Percentiles rank a stretch among this genome's conserved stretches.
Conservation (phyloP, 1,139 yeast genomes). For the Hansenula lynferdii region DNA sequence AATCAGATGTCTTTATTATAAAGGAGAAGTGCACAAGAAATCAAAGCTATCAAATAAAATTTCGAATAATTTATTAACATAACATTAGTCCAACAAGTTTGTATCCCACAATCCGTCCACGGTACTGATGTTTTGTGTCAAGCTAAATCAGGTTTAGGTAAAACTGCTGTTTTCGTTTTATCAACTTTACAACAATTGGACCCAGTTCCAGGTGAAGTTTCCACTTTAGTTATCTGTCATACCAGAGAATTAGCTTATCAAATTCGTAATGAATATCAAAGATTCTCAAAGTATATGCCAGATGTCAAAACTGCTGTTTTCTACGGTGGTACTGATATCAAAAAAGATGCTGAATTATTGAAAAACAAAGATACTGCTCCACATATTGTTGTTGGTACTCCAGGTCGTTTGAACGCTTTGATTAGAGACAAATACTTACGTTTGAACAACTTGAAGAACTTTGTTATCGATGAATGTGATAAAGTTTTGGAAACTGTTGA, state of each 20-base stretch:
- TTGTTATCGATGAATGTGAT: constrained; percentile 98
- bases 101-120: constrained; percentile 96
- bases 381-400: constrained; percentile 96
- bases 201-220: constrained; percentile 95
- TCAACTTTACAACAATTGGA: constrained; percentile 96
- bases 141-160: constrained; percentile 99
- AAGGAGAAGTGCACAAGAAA: not conserved
- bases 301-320: constrained; percentile 96
- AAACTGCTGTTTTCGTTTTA: constrained; percentile 95
- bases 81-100: constrained; percentile 82
- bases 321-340: constrained; percentile 92
- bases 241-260: constrained; percentile 99
- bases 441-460: constrained; percentile 85
- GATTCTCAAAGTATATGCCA: constrained; percentile 98
- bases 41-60: too few species aligned
- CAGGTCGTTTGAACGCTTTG: constrained; percentile 94
- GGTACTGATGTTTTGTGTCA: constrained; percentile 98
- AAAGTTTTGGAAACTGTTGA: constrained; percentile 88
- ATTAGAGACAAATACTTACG: constrained; percentile 89
- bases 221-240: constrained; percentile 93
- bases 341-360: constrained; percentile 81
- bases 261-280: constrained; percentile 94
- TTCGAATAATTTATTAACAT: constrained; percentile 4
- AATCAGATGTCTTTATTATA: not conserved
- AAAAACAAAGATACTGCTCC: constrained; percentile 95